Percentiles rank a stretch among this genome's conserved stretches.
Evolutionary conservation across 1,284 basidiomycete genomes (phyloP).

Genomic region (Naganishia cerealis): DNA sequence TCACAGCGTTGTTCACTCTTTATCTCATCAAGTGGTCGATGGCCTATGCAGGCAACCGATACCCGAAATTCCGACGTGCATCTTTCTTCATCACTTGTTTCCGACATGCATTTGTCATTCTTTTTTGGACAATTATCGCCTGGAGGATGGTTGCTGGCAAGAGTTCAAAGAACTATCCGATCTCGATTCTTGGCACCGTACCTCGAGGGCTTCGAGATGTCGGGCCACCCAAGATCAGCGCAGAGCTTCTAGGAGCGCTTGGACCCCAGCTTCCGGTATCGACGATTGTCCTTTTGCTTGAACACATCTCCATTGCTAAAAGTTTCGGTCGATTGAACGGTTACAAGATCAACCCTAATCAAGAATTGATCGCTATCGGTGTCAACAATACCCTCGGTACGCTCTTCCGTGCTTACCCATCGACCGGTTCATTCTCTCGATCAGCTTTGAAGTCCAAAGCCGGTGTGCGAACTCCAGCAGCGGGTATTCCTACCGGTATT

Average conservation of each 20-base stretch:
- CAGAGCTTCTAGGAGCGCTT: conserved; percentile 66
- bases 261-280: conserved; percentile 81
- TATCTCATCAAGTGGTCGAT: conserved; percentile 73
- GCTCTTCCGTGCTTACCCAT: conserved; percentile 87
- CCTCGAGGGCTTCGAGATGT: conserved; percentile 80
- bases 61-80: conserved; percentile 69
- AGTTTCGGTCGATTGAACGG: conserved; percentile 93
- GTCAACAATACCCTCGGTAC: conserved; percentile 72
- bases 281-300: conserved; percentile 89
- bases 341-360: conserved; percentile 97
- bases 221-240: conserved; percentile 68
- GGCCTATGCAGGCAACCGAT: conserved; percentile 63
- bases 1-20: conserved; percentile 64
- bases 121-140: conserved; percentile 78
- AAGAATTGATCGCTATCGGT: conserved; percentile 95
- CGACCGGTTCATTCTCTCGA: conserved; percentile 96
- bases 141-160: conserved; percentile 65
- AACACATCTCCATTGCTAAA: conserved; percentile 95
- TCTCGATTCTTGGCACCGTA: conserved; percentile 79
- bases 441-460: conserved; percentile 94
- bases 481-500: conserved; percentile 81
- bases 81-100: conserved; percentile 84
- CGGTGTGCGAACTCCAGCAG: conserved; percentile 89
- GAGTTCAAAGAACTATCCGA: conserved; percentile 68
- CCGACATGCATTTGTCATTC: conserved; percentile 81